These are phyloP conservation scores for Gnetum montanum DNA, from an alignment of 75 land plant genomes.

Conservation along the genomic window DNA sequence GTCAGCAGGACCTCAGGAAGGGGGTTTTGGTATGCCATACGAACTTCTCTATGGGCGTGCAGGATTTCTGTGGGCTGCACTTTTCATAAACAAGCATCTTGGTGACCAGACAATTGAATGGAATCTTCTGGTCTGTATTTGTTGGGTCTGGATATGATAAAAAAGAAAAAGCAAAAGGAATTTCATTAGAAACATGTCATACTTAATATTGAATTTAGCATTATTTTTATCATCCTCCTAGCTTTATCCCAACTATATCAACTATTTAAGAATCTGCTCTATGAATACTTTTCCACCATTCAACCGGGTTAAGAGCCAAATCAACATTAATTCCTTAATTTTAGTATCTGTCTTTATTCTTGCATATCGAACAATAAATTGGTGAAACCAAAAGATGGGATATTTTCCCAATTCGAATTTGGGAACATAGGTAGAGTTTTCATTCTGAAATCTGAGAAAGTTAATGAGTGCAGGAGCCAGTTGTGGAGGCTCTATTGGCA, in stretches of 20 bases:
- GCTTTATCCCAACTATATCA: background rate
- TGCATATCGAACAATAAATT: background rate
- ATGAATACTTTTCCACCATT: background rate
- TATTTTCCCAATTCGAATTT: no score
- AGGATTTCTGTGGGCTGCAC: constrained; percentile 70
- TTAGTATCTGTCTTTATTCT: background rate
- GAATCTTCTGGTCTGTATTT: constrained; percentile 23
- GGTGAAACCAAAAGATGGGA: no score
- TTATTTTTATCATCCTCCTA: background rate
- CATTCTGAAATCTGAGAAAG: no score
- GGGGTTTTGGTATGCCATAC: constrained; percentile 80
- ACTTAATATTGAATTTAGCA: background rate
- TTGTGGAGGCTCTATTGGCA: constrained; percentile 64
- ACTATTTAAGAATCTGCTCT: background rate
- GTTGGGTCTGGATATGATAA: no score
- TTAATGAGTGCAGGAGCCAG: constrained; percentile 28
- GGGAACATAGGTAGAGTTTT: no score
- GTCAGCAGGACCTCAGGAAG: constrained; percentile 51
- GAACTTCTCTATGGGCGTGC: constrained; percentile 75
- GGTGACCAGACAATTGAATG: constrained; percentile 44
- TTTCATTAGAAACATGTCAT: background rate
- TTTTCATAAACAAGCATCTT: constrained; percentile 63
- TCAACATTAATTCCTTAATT: background rate
- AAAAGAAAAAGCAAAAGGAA: no score
- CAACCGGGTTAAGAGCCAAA: background rate